phyloP scores from a whole-genome alignment of 177 flowering plant species.

The Vitis hybrid region DNA sequence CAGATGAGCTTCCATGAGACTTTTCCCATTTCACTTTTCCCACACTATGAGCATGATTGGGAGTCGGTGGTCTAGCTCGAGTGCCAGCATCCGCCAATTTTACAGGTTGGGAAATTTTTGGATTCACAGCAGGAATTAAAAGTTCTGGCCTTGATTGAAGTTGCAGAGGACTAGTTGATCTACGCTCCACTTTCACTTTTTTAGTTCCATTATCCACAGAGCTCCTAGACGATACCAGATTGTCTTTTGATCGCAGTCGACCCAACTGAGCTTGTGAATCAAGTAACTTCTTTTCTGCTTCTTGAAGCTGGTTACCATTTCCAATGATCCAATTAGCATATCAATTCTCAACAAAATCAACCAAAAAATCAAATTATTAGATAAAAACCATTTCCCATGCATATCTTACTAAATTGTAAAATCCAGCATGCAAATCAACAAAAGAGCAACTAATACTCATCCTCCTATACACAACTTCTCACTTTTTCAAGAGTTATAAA shows the following conservation, averaged over 20 bases:
- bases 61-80: conserved; percentile 20
- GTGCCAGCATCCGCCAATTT: conserved; percentile 31
- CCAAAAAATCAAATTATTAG: too few relatives aligned
- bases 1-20: conserved; percentile 25
- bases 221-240: conserved; percentile 22
- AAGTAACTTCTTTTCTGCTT: conserved; percentile 51
- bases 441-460: too few relatives aligned
- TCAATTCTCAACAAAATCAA: background rate
- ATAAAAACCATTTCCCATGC: too few relatives aligned
- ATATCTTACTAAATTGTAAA: too few relatives aligned
- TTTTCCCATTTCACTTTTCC: conserved; percentile 33
- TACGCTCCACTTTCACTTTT: conserved; percentile 37
- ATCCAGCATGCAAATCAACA: too few relatives aligned
- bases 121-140: conserved; percentile 48
- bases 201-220: conserved; percentile 17
- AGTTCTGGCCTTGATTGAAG: conserved; percentile 43
- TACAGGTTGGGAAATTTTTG: conserved; percentile 39
- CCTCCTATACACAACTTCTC: too few relatives aligned
- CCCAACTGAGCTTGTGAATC: conserved; percentile 53
- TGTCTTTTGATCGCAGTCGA: conserved; percentile 36
- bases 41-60: conserved; percentile 22
- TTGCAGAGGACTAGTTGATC: conserved; percentile 30
- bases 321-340: conserved; percentile 16
- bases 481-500: too few relatives aligned
- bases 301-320: conserved; percentile 49